Evolutionary conservation across 768 basidiomycete species (phyloP).

Genomic region (Pleurotus tuoliensis): DNA sequence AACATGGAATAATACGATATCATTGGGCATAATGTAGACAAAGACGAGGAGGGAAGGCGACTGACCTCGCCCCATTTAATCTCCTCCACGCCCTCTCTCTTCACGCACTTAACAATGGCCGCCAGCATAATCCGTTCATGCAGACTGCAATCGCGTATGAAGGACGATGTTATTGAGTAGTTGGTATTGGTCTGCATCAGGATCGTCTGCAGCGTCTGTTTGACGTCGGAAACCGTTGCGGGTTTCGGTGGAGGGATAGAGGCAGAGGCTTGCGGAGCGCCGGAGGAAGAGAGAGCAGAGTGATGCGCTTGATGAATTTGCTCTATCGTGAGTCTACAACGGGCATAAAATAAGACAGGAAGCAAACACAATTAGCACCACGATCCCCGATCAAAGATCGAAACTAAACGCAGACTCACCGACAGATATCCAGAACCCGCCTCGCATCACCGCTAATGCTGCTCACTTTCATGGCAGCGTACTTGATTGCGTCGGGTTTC

Average conservation of each 20-base stretch:
- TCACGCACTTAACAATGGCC: constrained; percentile 76
- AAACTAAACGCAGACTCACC: constrained; percentile 36
- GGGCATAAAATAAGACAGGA: too few relatives aligned
- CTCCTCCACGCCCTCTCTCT: constrained; percentile 82
- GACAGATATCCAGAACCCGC: constrained; percentile 88
- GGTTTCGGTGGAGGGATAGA: too few relatives aligned
- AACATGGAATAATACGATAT: constrained; percentile 1
- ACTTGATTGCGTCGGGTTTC: constrained; percentile 69
- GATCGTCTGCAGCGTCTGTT: constrained; percentile 63
- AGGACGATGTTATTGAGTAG: constrained; percentile 28
- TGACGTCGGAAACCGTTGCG: constrained; percentile 70
- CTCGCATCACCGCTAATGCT: constrained; percentile 92
- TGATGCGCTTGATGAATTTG: constrained; percentile 43
- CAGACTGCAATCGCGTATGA: constrained; percentile 75
- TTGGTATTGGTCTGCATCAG: constrained; percentile 85
- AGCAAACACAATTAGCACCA: too few relatives aligned
- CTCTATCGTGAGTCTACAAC: constrained; percentile 74
- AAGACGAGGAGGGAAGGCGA: constrained; percentile 8
- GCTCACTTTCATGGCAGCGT: constrained; percentile 69
- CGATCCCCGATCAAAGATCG: too few relatives aligned
- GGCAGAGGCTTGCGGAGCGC: too few relatives aligned
- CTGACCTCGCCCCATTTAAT: constrained; percentile 80
- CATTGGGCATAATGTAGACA: background rate
- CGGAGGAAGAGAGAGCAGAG: too few relatives aligned
- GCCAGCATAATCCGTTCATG: constrained; percentile 89